Percentiles rank a stretch among this genome's conserved stretches.
phyloP scores from a whole-genome alignment of 108 stramenopile species.

The Cyclotella distinguenda region DNA sequence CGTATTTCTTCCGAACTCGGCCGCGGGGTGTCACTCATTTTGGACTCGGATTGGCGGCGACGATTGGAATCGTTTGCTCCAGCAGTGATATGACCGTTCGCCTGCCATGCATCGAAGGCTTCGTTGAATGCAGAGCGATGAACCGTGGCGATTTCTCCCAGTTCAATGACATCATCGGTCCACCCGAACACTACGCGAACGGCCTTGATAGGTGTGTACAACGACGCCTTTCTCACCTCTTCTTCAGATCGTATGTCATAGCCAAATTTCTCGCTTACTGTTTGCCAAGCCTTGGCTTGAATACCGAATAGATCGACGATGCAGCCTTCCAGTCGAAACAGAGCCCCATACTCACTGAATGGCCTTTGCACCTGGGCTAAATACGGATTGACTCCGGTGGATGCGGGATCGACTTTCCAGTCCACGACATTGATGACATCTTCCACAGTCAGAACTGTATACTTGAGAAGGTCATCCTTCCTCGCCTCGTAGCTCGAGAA shows the following conservation, averaged over 20 bases:
- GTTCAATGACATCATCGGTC: conserved; percentile 59
- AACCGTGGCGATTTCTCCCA: conserved; percentile 41
- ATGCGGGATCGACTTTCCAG: conserved; percentile 52
- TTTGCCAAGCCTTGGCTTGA: conserved; percentile 67
- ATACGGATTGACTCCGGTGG: conserved; percentile 67
- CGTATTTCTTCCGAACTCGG: conserved; percentile 29
- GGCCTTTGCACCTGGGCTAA: conserved; percentile 66
- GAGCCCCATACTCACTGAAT: conserved; percentile 73
- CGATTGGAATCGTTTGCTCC: conserved; percentile 14
- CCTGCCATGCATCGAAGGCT: conserved; percentile 60
- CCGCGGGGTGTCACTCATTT: not conserved
- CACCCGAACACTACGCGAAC: conserved; percentile 62
- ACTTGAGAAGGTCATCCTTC: conserved; percentile 62
- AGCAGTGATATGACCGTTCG: conserved; percentile 5
- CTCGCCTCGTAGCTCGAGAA: conserved; percentile 56
- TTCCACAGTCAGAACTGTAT: conserved; percentile 57
- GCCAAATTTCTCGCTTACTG: conserved; percentile 55
- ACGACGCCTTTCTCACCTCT: conserved; percentile 56
- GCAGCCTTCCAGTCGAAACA: conserved; percentile 79
- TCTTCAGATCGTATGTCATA: conserved; percentile 50
- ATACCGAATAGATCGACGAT: conserved; percentile 71
- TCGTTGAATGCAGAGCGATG: conserved; percentile 50
- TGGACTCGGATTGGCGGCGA: not conserved
- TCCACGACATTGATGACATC: conserved; percentile 68
- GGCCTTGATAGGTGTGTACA: conserved; percentile 60